Base-by-base conservation (phyloP, 2,329 filamentous ascomycete genomes). In the Intubia oerlemansii region DNA sequence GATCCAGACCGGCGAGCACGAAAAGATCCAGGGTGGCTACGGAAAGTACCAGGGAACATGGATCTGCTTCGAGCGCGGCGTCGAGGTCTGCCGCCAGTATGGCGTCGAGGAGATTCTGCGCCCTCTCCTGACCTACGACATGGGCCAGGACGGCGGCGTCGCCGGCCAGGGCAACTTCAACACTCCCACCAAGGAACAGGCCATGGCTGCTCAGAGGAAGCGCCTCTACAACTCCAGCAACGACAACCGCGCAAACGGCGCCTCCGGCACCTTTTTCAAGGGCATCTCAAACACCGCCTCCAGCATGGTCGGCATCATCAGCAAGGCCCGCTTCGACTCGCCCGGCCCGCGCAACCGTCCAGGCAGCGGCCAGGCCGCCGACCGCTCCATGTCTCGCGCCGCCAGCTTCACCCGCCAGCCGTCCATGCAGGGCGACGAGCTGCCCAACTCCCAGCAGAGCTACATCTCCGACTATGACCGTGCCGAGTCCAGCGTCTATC, bases 31-130 rank as follows among this genome's bases (percentile, higher is more conserved):
- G 48, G 88, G 88, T 19, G 88, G 88, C 5, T 98, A 98, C 44
- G 88, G 88, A 38, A 95, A 95, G 56, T 98, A 98, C 44, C 88
- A 98, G 56, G 88, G 88, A 31, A 98, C 88, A 3, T 98, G 88
- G 88, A 91, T 98, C 44, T 80, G 77, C 44, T 95, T 91, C 44
- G 77, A 85, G 28, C 71, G 85, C 35, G 88, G 85, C 2, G 64
- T 90, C 25, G 81, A 93, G 44, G 85, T 98, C 41, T 95, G 88
- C 50, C 71, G 77, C 24, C 67, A 74, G 38, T 76, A 76, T 40
- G 68, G 65, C 9, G 79, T 88, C 18, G 77, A 85, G 47, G 78
- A 85, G 37, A 42, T 80, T 5, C 53, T 88, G 27, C 63, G 68
- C 14, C 76, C 77, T 11, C 59, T 88, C 5, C 52, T 88, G 30